Conservation (phyloP, 2,329 filamentous ascomycete genomes). For the Bipolaris bicolor region DNA sequence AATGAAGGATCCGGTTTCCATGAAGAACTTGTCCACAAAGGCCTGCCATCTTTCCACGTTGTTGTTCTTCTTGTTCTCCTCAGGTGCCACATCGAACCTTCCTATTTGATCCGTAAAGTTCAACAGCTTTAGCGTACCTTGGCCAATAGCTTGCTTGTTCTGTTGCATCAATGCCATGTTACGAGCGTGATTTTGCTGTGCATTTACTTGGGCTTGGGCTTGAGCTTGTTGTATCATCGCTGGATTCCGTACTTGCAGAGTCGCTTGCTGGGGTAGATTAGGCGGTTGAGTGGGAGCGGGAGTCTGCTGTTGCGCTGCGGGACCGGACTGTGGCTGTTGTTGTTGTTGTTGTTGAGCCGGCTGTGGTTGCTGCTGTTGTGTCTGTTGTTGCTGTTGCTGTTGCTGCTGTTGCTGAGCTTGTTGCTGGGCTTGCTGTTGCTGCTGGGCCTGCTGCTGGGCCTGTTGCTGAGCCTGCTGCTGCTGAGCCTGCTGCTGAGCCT, state of each 20-base stretch:
- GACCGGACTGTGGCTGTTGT: conserved; percentile 49
- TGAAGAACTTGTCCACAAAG: conserved; percentile 84
- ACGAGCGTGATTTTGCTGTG: conserved; percentile 31
- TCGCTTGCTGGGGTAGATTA: conserved; percentile 37
- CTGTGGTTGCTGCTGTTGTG: conserved; percentile 46
- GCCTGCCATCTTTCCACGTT: conserved; percentile 78
- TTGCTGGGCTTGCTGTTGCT: conserved; percentile 8
- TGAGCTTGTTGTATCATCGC: conserved; percentile 36
- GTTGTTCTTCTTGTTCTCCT: conserved; percentile 47
- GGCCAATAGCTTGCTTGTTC: conserved; percentile 33
- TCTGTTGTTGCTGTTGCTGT: conserved; percentile 47
- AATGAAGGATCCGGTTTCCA: conserved; percentile 75
- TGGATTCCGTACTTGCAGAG: conserved; percentile 49
- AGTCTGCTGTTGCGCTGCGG: conserved; percentile 54
- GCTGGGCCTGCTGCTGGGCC: conserved; percentile 20
- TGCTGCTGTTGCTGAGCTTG: conserved; percentile 43
- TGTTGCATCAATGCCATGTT: conserved; percentile 41
- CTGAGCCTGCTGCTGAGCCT: conserved; percentile 43
- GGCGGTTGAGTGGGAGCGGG: conserved; percentile 46
- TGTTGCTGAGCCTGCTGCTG: conserved; percentile 39
- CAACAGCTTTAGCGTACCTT: conserved; percentile 60
- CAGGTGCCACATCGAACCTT: conserved; percentile 53
- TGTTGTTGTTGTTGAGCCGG: conserved; percentile 38
- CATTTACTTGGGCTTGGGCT: conserved; percentile 29
- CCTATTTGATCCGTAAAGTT: conserved; percentile 64